Percentiles rank a stretch among this genome's conserved stretches.
These are phyloP conservation scores for Metarhizium robertsii DNA, from an alignment of 2,329 filamentous ascomycete species.

Conservation along the genomic window DNA sequence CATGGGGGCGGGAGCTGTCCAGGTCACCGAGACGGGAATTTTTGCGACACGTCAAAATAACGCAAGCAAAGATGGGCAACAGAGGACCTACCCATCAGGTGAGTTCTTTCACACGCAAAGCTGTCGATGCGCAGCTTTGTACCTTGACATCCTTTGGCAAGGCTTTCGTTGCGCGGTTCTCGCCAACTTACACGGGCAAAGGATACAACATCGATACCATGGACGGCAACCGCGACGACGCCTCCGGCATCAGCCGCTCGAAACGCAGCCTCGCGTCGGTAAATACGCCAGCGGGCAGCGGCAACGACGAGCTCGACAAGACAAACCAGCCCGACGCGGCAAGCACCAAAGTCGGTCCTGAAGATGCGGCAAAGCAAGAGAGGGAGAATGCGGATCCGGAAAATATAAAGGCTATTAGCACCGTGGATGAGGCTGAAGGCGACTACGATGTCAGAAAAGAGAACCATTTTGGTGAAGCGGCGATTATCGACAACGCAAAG, in stretches of 20 bases:
- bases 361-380: not conserved
- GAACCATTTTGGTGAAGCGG: conserved; percentile 1
- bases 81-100: no score
- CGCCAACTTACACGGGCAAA: no score
- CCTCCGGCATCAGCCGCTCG: not conserved
- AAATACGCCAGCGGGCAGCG: no score
- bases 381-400: not conserved
- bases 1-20: not conserved
- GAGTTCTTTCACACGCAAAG: no score
- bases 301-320: no score
- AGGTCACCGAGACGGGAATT: not conserved
- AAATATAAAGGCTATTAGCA: not conserved
- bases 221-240: not conserved
- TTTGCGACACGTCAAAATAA: not conserved
- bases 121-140: no score
- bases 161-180: no score
- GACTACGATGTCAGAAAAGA: conserved; percentile 1
- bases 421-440: not conserved
- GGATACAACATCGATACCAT: not conserved
- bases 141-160: no score
- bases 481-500: conserved; percentile 7
- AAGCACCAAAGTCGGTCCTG: not conserved
- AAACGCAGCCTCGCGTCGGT: no score
- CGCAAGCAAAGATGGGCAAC: no score
- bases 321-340: not conserved